phyloP scores from a whole-genome alignment of 352 stramenopile species.

The Phytophthora pluvialis region DNA sequence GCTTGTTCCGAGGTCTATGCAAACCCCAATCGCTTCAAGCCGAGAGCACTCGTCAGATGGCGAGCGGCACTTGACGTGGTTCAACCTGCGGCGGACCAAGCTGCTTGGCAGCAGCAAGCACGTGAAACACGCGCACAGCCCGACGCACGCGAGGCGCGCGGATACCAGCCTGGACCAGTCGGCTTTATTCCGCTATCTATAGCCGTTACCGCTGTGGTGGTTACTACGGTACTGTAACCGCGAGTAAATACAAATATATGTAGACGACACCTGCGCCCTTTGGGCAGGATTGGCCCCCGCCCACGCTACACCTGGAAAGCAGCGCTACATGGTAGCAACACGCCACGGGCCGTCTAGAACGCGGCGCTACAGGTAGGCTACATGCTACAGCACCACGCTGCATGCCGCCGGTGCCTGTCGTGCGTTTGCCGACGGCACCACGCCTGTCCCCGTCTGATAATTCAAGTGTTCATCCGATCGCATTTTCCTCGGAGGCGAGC shows the following conservation, averaged over 20 bases:
- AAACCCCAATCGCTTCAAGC: conserved; percentile 26
- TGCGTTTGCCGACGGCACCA: conserved; percentile 18
- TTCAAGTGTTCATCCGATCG: conserved; percentile 24
- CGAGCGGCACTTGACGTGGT: conserved; percentile 11
- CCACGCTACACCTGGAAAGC: too few relatives aligned
- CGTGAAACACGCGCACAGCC: conserved; percentile 9
- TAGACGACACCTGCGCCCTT: too few relatives aligned
- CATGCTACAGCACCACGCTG: too few relatives aligned
- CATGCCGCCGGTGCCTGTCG: conserved; percentile 1
- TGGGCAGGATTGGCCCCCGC: too few relatives aligned
- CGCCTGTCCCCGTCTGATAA: conserved; percentile 41
- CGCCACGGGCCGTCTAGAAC: background rate
- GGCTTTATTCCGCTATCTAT: conserved; percentile 15
- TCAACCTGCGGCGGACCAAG: conserved; percentile 28
- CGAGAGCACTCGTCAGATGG: conserved; percentile 25
- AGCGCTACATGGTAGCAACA: background rate
- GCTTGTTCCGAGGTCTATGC: conserved; percentile 23
- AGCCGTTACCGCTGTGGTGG: background rate
- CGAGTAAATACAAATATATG: too few relatives aligned
- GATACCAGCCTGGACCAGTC: conserved; percentile 6
- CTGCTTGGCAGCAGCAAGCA: background rate
- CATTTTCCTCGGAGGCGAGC: background rate
- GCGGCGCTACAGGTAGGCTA: too few relatives aligned
- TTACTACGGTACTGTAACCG: too few relatives aligned
- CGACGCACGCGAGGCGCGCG: background rate